Evolutionary conservation across 2,329 filamentous ascomycete species (phyloP).

Genomic region (Fusarium metavorans): DNA sequence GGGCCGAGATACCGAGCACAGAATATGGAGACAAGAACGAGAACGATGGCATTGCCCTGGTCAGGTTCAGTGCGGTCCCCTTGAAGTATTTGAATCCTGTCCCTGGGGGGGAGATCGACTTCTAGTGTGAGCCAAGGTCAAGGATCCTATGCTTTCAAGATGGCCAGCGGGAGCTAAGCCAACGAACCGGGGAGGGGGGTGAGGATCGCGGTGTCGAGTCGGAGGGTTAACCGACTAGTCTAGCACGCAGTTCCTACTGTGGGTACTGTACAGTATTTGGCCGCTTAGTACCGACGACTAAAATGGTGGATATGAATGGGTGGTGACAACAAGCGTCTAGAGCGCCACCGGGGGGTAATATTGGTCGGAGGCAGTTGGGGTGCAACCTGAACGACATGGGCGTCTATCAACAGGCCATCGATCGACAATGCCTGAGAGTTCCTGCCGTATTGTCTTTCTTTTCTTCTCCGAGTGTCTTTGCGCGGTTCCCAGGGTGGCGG

Average conservation of each 20-base stretch:
- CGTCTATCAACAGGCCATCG: conserved; percentile 37
- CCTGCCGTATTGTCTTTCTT: conserved; percentile 7
- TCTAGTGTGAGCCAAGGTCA: conserved; percentile 37
- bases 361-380: conserved; percentile 35
- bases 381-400: conserved; percentile 28
- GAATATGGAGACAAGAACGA: conserved; percentile 12
- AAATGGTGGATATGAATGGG: conserved; percentile 42
- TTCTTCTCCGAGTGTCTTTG: conserved; percentile 16
- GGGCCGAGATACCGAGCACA: conserved; percentile 4
- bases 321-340: conserved; percentile 39
- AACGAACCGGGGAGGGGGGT: conserved; percentile 40
- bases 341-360: conserved; percentile 42
- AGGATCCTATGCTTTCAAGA: conserved; percentile 40
- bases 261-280: conserved; percentile 25
- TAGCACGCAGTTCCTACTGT: conserved; percentile 34
- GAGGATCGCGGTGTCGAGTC: conserved; percentile 31
- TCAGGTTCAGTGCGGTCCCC: conserved; percentile 35
- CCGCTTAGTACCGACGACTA: conserved; percentile 41
- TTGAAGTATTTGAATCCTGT: conserved; percentile 42
- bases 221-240: conserved; percentile 39
- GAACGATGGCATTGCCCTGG: conserved; percentile 11
- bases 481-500: conserved; percentile 13
- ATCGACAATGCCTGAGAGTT: conserved; percentile 28
- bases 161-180: conserved; percentile 44
- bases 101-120: conserved; percentile 40